Evolutionary conservation across 257 asterid species (phyloP).

Genomic region (Hygrophila difformis): DNA sequence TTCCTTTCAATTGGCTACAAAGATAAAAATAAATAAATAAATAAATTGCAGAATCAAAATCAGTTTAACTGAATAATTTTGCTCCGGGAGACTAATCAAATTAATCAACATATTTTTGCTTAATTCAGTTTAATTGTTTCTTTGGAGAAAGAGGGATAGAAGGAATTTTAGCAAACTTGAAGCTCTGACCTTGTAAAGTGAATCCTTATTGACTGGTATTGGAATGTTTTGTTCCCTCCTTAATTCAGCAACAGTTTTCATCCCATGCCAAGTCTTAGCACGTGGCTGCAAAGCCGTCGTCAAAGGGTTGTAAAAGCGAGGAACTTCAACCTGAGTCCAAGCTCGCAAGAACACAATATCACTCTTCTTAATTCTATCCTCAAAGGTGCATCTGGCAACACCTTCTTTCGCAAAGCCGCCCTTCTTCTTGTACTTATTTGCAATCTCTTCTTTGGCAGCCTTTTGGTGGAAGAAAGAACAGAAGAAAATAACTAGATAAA

Average conservation of each 20-base stretch:
- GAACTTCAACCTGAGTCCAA: slow-evolving; percentile 95
- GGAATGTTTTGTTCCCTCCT: slow-evolving; percentile 69
- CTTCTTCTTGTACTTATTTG: slow-evolving; percentile 61
- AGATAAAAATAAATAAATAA: slow-evolving; percentile 8
- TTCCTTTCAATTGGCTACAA: slow-evolving; percentile 78
- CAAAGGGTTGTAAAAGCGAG: slow-evolving; percentile 72
- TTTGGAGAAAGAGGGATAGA: background rate
- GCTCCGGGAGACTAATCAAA: background rate
- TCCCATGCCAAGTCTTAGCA: slow-evolving; percentile 70
- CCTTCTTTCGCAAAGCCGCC: slow-evolving; percentile 78
- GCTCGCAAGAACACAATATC: slow-evolving; percentile 96
- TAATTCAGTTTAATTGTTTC: no score
- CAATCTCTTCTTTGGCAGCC: slow-evolving; percentile 93
- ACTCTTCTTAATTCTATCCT: slow-evolving; percentile 83
- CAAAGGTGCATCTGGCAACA: slow-evolving; percentile 94
- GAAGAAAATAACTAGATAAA: background rate
- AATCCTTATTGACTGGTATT: slow-evolving; percentile 79
- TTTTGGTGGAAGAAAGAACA: slow-evolving; percentile 14
- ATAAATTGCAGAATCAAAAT: slow-evolving; percentile 2
- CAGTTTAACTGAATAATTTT: background rate
- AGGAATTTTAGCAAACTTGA: background rate
- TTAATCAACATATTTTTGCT: no score
- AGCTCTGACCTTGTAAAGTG: slow-evolving; percentile 60
- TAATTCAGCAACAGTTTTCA: slow-evolving; percentile 85
- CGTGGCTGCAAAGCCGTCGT: slow-evolving; percentile 95